Base-by-base conservation (phyloP, 805 yeast species). In the Candida glaebosa region DNA sequence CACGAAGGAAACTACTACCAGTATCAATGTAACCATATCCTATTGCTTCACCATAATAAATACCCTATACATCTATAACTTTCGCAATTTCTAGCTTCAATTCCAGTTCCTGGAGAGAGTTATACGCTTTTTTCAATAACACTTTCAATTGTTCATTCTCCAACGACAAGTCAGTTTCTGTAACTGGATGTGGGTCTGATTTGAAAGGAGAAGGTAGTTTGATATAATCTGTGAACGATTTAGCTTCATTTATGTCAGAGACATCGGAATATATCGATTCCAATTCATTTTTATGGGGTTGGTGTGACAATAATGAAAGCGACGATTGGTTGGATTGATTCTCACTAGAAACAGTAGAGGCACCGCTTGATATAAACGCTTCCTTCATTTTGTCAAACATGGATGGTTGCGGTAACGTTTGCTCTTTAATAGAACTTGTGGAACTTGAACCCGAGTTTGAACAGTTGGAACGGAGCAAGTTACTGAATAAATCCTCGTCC, bases 201-300 rank as follows among this genome's bases (percentile, higher is more conserved):
- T 20, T 34, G 7, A 34, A 28, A 10, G 42, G 26, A 38, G 25
- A 45, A 6, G 60, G 60, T 18, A 51, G 46, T 43, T 52, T 57
- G 46, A 57, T 50, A 40, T 50, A 53, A 28, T 54, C 59, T 10
- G 52, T 34, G 30, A 54, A 48, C 19, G 51, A 41, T 20, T 47
- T 49, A 15, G 41, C 24, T 7, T 48, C 46, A 18, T 31, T 22
- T 8, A 47, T 17, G 22, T 49, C 52, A 31, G 49, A 53, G 18
- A 46, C 37, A 38, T 58, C 60, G 2, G 68, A 61, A 43, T 54
- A 61, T 6, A 65, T 53, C 7, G 68, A 63, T 12, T 61, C 67
- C 4, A 43, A 20, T 34, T 54, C 60, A 15, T 17, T 10, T 33
- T 32, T 39, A 38, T 17, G 14, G 9, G 31, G 16, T 14, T 20